Evolutionary conservation across 176 grass and related monocot species (phyloP).

Genomic region (Oryza punctata): DNA sequence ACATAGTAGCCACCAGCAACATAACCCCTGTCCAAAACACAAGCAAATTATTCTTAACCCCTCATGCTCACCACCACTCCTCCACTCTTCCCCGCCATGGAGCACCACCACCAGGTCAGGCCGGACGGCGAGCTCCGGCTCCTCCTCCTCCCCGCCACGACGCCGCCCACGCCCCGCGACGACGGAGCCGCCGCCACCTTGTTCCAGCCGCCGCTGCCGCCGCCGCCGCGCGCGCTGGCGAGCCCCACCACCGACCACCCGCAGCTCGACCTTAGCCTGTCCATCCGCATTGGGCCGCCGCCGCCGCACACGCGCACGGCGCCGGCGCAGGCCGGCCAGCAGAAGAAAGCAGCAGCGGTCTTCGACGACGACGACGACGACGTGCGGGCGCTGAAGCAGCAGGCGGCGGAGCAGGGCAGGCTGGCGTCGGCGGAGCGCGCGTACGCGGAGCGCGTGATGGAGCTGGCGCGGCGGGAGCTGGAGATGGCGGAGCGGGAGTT

Average conservation of each 20-base stretch:
- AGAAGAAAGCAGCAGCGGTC: not conserved
- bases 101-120: conserved; percentile 32
- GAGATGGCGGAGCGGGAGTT: conserved; percentile 80
- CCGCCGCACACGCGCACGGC: not conserved
- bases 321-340: not conserved
- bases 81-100: conserved; percentile 56
- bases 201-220: not conserved
- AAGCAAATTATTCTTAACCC: not conserved
- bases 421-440: conserved; percentile 66
- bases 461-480: conserved; percentile 72
- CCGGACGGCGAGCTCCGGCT: conserved; percentile 48
- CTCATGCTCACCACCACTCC: conserved; percentile 13
- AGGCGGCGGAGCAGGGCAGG: conserved; percentile 69
- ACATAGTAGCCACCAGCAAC: not conserved
- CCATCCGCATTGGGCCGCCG: conserved; percentile 53
- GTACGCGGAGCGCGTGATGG: conserved; percentile 75
- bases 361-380: not conserved
- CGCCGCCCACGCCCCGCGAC: conserved; percentile 25
- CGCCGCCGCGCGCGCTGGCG: not conserved
- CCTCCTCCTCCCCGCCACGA: conserved; percentile 46
- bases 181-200: not conserved
- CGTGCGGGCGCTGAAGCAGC: conserved; percentile 54
- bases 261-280: conserved; percentile 71
- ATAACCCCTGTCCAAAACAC: not conserved
- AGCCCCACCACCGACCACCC: conserved; percentile 31